Base-by-base conservation (phyloP, 371 early-diverging fungal species). In the Syncephalis plumigaleata region DNA sequence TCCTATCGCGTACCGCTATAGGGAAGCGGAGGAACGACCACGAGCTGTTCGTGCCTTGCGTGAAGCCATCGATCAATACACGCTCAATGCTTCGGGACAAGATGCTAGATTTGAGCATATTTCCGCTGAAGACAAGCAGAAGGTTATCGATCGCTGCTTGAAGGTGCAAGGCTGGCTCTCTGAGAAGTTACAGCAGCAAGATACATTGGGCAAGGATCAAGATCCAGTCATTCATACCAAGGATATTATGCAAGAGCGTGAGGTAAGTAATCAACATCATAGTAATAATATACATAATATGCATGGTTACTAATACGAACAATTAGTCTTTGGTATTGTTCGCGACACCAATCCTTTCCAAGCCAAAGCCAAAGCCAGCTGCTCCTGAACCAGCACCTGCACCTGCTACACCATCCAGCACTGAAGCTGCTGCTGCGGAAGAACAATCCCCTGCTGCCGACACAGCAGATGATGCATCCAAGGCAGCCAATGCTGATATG, bases 31-130 rank as follows among this genome's bases (percentile, higher is more conserved):
- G 51, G 83, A 83, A 51, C 82, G 90, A 44, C 91, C 93, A 44
- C 64, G 63, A 47, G 85, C 90, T 36, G 87, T 74, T 48, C 75
- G 77, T 53, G 63, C 66, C 53, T 79, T 95, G 54, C 76, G 84
- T 46, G 87, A 86, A 20, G 64, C 75, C 23, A 65, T 87, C 54
- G 71, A 80, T 52, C 68, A 77, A 40, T 77, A 80, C 55, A 65
- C 79, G 36, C 51, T 81, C 38, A 76, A 75, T 59, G 78, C 81
- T 42, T 65, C 75, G 45, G 71, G 77, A 59, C 67, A 73, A 46
- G 87, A 91, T 51, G 90, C 79, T 51, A 77, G 79, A 55, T 91
- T 83, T 64, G 62, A 79, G 31, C 94, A 93, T 71, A 90, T 96
- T 58, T 67, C 82, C 46, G 65, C 70, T 44, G 87, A 71, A 42